These are phyloP conservation scores for Volvariella surrecta DNA, from an alignment of 1,284 basidiomycete genomes.

Conservation along the genomic window DNA sequence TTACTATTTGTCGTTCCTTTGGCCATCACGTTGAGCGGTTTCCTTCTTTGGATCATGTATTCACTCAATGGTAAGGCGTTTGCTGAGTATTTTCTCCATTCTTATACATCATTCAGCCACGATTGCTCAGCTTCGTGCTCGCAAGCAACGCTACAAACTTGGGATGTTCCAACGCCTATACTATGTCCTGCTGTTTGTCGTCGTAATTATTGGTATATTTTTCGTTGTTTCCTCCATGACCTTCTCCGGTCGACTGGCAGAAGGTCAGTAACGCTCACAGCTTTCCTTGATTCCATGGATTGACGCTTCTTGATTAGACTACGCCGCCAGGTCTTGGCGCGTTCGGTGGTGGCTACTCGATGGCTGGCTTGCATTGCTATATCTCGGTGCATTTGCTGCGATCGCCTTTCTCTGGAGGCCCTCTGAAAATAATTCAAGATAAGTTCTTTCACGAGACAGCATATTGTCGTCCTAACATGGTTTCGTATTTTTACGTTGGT, in stretches of 20 bases:
- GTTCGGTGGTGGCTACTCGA: constrained; percentile 95
- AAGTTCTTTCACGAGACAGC: constrained; percentile 27
- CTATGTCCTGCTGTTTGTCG: constrained; percentile 80
- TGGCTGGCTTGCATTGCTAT: constrained; percentile 88
- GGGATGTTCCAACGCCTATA: constrained; percentile 83
- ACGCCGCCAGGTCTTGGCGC: constrained; percentile 90
- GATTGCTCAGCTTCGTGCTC: constrained; percentile 72
- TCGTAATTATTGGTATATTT: constrained; percentile 80
- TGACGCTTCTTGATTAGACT: constrained; percentile 44
- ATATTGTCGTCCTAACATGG: constrained; percentile 14
- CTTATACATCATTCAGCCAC: constrained; percentile 47
- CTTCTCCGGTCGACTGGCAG: constrained; percentile 84
- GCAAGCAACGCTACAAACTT: constrained; percentile 85
- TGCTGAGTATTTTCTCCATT: background rate
- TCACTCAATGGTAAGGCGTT: constrained; percentile 63
- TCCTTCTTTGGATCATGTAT: constrained; percentile 94
- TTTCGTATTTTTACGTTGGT: constrained; percentile 46
- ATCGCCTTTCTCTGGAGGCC: constrained; percentile 95
- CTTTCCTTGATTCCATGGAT: background rate
- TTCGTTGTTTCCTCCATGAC: constrained; percentile 90
- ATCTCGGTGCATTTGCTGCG: constrained; percentile 70
- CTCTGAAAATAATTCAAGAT: constrained; percentile 86
- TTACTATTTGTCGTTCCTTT: constrained; percentile 88
- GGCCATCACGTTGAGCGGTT: constrained; percentile 88
- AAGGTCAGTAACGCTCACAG: constrained; percentile 43